phyloP scores from a whole-genome alignment of 2,329 filamentous ascomycete genomes.

The Aureobasidium uvarum region DNA sequence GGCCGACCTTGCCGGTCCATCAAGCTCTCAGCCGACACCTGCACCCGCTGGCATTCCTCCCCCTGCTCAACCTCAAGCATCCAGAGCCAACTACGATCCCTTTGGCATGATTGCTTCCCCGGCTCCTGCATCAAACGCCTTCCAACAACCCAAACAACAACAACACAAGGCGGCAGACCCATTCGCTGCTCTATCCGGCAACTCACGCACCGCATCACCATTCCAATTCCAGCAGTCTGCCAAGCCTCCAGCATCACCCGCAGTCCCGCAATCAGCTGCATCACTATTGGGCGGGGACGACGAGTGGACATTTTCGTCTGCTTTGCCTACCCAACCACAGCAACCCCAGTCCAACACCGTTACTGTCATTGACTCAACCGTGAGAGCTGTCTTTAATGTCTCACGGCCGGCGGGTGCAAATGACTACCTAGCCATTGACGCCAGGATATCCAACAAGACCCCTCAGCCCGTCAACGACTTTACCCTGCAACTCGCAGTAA shows the following conservation, averaged over 20 bases:
- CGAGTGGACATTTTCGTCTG: slow-evolving; percentile 91
- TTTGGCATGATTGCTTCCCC: slow-evolving; percentile 54
- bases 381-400: slow-evolving; percentile 73
- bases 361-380: slow-evolving; percentile 64
- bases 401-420: slow-evolving; percentile 56
- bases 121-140: slow-evolving; percentile 48
- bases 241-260: slow-evolving; percentile 16
- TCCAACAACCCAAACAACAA: slow-evolving; percentile 37
- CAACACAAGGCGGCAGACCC: slow-evolving; percentile 52
- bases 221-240: slow-evolving; percentile 37
- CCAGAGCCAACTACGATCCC: slow-evolving; percentile 55
- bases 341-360: slow-evolving; percentile 58
- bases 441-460: slow-evolving; percentile 81
- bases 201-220: slow-evolving; percentile 38
- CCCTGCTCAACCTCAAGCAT: slow-evolving; percentile 37
- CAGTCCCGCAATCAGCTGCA: slow-evolving; percentile 28
- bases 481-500: slow-evolving; percentile 89
- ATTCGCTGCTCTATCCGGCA: slow-evolving; percentile 55
- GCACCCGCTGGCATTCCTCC: slow-evolving; percentile 31
- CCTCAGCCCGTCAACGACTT: slow-evolving; percentile 70
- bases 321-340: slow-evolving; percentile 57
- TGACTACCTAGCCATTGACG: slow-evolving; percentile 65
- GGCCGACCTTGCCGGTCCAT: slow-evolving; percentile 24
- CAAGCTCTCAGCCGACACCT: slow-evolving; percentile 4
- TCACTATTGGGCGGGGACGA: slow-evolving; percentile 60